phyloP scores from a whole-genome alignment of 169 alveolate species.

The Cryptosporidium sp. region DNA sequence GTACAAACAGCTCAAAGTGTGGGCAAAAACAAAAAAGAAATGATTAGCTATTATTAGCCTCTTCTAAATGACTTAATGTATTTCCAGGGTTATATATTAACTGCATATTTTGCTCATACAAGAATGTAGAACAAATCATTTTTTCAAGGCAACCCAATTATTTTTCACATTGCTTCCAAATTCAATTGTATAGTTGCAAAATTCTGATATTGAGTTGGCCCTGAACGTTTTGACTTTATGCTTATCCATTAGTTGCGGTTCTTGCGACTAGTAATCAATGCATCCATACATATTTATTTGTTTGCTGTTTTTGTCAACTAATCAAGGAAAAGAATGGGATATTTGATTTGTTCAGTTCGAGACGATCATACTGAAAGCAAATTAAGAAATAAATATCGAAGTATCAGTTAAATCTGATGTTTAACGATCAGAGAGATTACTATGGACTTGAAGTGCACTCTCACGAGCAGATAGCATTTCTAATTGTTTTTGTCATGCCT shows the following conservation, averaged over 20 bases:
- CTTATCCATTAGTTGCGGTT: not conserved
- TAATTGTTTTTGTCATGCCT: too few relatives aligned
- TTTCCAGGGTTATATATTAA: not conserved
- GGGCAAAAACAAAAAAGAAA: conserved; percentile 4
- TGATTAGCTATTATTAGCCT: not conserved
- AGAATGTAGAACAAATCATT: not conserved
- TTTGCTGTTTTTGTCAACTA: too few relatives aligned
- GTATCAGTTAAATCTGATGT: not conserved
- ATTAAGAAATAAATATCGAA: too few relatives aligned
- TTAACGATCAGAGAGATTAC: not conserved
- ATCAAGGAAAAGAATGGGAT: too few relatives aligned
- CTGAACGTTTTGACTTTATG: not conserved
- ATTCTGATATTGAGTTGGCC: too few relatives aligned
- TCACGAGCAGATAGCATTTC: too few relatives aligned
- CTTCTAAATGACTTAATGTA: not conserved
- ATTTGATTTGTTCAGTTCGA: too few relatives aligned
- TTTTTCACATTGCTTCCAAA: not conserved
- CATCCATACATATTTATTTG: too few relatives aligned
- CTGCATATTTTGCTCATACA: not conserved
- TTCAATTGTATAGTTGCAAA: too few relatives aligned
- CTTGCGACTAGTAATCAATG: too few relatives aligned
- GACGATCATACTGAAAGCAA: not conserved
- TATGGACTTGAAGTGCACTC: too few relatives aligned
- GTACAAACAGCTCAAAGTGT: not conserved
- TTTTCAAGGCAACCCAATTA: not conserved